Percentiles rank a stretch among this genome's conserved stretches.
Conservation (phyloP, 1,284 basidiomycete genomes). For the Tilletia caries region DNA sequence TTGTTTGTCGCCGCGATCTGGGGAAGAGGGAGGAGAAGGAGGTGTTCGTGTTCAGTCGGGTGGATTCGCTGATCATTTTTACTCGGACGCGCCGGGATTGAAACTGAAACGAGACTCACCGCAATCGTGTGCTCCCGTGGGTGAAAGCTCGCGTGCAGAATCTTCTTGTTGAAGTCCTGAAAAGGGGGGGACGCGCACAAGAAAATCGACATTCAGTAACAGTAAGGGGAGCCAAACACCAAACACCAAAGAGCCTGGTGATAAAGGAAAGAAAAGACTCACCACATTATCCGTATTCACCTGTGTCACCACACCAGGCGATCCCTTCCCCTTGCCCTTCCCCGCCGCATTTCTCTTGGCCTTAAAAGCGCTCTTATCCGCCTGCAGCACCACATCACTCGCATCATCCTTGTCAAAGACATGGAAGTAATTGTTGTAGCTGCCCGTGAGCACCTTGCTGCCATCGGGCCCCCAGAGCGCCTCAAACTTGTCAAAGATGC, state of each 20-base stretch:
- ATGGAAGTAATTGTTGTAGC: conserved; percentile 99
- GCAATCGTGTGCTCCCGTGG: conserved; percentile 90
- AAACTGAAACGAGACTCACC: conserved; percentile 4
- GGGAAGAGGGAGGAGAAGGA: not conserved
- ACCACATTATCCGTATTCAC: conserved; percentile 49
- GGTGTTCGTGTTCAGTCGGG: too few species aligned
- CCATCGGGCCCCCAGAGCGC: conserved; percentile 51
- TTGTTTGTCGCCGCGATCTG: conserved; percentile 56
- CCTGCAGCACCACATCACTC: conserved; percentile 90
- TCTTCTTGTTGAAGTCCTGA: conserved; percentile 90
- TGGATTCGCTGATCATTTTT: too few species aligned
- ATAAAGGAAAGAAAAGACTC: too few species aligned
- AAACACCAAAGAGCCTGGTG: too few species aligned
- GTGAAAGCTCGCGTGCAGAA: conserved; percentile 81
- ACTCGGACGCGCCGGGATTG: too few species aligned
- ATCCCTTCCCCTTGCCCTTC: conserved; percentile 72
- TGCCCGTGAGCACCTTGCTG: conserved; percentile 67
- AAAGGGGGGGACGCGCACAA: not conserved
- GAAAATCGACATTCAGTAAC: not conserved
- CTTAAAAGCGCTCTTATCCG: conserved; percentile 99
- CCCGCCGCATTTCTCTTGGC: conserved; percentile 81
- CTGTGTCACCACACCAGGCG: conserved; percentile 58
- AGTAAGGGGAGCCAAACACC: not conserved
- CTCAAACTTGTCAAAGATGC: conserved; percentile 98
- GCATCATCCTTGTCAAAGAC: conserved; percentile 92